Evolutionary conservation across 257 asterid genomes (phyloP), one percentile per base, ranked within the genome.

Genomic region (Nicotiana benthamiana): DNA sequence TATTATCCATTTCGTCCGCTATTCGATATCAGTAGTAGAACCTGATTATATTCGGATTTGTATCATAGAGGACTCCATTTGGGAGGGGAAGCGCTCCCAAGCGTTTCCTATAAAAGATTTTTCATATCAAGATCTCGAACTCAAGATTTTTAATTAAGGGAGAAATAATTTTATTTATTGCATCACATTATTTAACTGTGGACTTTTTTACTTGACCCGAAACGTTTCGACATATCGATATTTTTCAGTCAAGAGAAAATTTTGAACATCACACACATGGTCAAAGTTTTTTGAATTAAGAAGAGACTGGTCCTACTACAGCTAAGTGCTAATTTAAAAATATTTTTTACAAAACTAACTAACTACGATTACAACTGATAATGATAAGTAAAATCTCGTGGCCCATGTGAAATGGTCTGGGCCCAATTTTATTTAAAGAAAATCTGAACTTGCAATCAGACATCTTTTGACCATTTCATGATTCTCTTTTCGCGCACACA

Each of bases 401-500:
- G 61, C 61, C 77, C 78, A 46, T 72, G 61, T 72, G 78, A 72
- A 46, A 24, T 72, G 22, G 61, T 72, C 40, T 48, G 77, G 77
- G 15, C 22, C 77, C 59, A 46, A 20, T 72, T 72, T 36, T 36
- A 36, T 6, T 36, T 1, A 72, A 72, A 46, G 46, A 12, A 72
- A 72, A 72, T 72, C 59, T 72, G 77, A 72, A 72, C 22, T 24
- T 8, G 60, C 60, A 46, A 48, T 72, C 77, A 70, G 77, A 70
- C 77, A 43, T 20, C 78, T 74, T 48, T 74, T 46, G 78, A 74
- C 78, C 61, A 27, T 48, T 74, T 74, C 61, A 74, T 74, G 78
- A 15, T 74, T 12, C 36, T 65, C 22, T 20, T 67, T 67, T 22
- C 20, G 0, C 20, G 6, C 48, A 12, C 3, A n/a, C 22, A 68